A percentile compares a stretch with the other conserved stretches of the same genome.
Conservation (phyloP, 2,329 filamentous ascomycete species). For the Tetracladium maxilliforme region DNA sequence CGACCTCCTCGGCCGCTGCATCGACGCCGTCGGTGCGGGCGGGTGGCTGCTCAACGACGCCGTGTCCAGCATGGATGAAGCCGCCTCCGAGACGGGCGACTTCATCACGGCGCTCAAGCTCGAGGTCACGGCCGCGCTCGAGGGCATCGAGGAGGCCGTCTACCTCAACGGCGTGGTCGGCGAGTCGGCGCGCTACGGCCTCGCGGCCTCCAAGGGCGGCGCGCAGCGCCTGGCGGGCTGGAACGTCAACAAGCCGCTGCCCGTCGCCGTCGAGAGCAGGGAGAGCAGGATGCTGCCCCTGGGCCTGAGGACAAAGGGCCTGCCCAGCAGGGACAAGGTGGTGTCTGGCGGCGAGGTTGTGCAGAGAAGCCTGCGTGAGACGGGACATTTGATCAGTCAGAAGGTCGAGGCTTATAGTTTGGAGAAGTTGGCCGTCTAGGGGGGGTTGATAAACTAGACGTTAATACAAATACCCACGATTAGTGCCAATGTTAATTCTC, state of each 20-base stretch:
- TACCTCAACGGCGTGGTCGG: constrained; percentile 48
- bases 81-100: constrained; percentile 38
- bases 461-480: no score
- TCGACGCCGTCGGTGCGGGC: constrained; percentile 61
- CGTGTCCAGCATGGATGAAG: constrained; percentile 28
- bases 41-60: constrained; percentile 58
- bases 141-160: constrained; percentile 55
- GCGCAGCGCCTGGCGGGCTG: constrained; percentile 11
- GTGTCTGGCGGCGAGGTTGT: constrained; percentile 56
- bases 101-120: constrained; percentile 50
- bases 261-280: constrained; percentile 26
- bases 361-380: constrained; percentile 55
- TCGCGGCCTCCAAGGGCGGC: constrained; percentile 11
- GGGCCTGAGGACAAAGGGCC: constrained; percentile 47
- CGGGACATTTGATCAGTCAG: constrained; percentile 63
- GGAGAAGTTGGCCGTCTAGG: constrained; percentile 59
- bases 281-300: constrained; percentile 45
- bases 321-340: constrained; percentile 40
- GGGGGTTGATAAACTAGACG: no score
- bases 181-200: constrained; percentile 50
- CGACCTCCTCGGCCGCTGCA: constrained; percentile 54
- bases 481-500: no score
- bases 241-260: constrained; percentile 29
- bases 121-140: constrained; percentile 56
- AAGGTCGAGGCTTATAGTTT: constrained; percentile 72